Evolutionary conservation across 164 flowering plant genomes (phyloP).

Genomic region (Magnolia officinalis): DNA sequence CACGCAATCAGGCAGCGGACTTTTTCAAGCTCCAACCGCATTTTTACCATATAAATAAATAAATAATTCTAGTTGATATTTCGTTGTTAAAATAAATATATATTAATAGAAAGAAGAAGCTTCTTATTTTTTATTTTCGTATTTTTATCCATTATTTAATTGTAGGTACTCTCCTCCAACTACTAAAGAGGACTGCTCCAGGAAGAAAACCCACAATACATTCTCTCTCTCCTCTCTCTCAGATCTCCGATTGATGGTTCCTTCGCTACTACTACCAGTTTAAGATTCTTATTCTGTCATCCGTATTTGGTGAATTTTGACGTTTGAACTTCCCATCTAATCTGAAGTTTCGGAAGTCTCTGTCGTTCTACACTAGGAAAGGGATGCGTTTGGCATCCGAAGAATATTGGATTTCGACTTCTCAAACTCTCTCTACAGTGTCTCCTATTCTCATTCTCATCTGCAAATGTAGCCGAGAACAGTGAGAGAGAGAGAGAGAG

Average conservation of each 20-base stretch:
- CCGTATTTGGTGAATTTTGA: neutral
- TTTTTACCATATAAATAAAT: neutral
- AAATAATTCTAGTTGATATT: too few species aligned
- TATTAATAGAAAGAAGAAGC: neutral
- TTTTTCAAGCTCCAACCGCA: neutral
- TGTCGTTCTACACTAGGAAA: neutral
- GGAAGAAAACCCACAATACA: neutral
- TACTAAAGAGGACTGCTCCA: neutral
- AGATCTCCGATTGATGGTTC: neutral
- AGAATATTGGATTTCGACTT: neutral
- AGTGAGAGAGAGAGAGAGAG: conserved; percentile 1
- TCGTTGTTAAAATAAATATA: neutral
- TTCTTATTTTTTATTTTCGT: neutral
- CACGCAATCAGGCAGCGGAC: neutral
- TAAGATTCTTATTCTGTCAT: neutral
- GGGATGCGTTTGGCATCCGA: neutral
- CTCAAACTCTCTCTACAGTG: neutral
- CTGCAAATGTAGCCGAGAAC: neutral
- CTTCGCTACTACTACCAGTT: neutral
- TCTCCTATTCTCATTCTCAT: neutral
- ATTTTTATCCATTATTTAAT: neutral
- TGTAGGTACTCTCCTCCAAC: neutral
- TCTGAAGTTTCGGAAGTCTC: neutral
- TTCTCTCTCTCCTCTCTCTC: neutral
- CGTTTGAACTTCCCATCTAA: conserved; percentile 2